These are phyloP conservation scores for Cucurbita argyrosperma DNA, from an alignment of 306 rosid genomes.

Conservation along the genomic window DNA sequence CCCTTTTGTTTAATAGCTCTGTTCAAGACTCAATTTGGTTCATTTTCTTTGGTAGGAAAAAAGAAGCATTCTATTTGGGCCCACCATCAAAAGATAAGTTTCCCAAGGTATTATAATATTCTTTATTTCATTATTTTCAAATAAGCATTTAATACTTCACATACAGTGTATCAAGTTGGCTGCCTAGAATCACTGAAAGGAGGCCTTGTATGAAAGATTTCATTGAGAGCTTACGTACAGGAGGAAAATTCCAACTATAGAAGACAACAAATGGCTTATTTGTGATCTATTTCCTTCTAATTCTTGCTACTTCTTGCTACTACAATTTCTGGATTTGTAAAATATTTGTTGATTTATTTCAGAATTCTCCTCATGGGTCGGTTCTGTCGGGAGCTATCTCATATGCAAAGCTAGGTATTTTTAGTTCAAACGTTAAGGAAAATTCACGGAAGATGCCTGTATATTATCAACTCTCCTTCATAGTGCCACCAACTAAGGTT, in stretches of 20 bases:
- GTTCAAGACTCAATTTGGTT: neutral
- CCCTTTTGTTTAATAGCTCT: neutral
- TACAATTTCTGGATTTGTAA: neutral
- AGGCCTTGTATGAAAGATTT: neutral
- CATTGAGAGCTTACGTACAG: neutral
- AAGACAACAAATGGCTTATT: neutral
- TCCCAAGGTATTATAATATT: slow-evolving; percentile 51
- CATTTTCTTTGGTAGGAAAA: slow-evolving; percentile 33
- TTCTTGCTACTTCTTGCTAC: neutral
- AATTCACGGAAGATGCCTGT: slow-evolving; percentile 63
- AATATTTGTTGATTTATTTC: slow-evolving; percentile 9
- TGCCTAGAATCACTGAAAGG: neutral
- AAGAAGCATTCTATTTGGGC: slow-evolving; percentile 83
- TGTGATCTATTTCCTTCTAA: no score
- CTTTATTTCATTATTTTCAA: neutral
- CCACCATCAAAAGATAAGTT: slow-evolving; percentile 80
- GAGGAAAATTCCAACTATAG: neutral
- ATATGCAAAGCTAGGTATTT: slow-evolving; percentile 50
- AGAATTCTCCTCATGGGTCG: slow-evolving; percentile 77
- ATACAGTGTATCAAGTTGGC: neutral
- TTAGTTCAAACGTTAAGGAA: slow-evolving; percentile 30
- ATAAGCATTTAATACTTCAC: neutral
- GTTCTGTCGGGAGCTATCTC: slow-evolving; percentile 73
- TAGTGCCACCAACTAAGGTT: slow-evolving; percentile 94
- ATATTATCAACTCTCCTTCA: slow-evolving; percentile 40